Percentiles rank a stretch among this genome's conserved stretches.
These are phyloP conservation scores for Gypsophila paniculata DNA, from an alignment of 179 eudicot species.

Conservation along the genomic window DNA sequence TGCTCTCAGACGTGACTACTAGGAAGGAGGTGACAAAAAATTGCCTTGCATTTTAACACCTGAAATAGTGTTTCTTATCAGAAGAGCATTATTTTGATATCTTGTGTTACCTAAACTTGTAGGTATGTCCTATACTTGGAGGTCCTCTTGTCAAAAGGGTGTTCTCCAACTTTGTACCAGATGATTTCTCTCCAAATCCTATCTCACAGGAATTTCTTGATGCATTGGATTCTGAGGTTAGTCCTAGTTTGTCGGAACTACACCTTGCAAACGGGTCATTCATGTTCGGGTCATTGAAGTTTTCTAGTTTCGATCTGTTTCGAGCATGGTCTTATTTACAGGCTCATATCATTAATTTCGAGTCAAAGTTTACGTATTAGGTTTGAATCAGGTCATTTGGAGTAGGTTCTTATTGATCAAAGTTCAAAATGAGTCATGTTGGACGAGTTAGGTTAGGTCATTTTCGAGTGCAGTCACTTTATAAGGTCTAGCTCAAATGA, in stretches of 20 bases:
- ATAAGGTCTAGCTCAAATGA: neutral
- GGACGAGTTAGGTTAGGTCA: neutral
- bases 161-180: constrained; percentile 44
- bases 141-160: constrained; percentile 25
- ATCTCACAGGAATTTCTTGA: constrained; percentile 54
- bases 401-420: too few species aligned
- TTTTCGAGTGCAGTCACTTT: neutral
- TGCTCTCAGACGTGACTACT: constrained; percentile 63
- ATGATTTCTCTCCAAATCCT: constrained; percentile 79
- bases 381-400: too few species aligned
- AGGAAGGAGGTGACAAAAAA: constrained; percentile 61
- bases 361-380: too few species aligned
- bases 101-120: constrained; percentile 8
- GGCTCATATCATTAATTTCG: neutral
- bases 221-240: constrained; percentile 66
- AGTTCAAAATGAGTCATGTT: too few species aligned
- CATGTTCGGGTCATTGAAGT: neutral
- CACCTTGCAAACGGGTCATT: neutral
- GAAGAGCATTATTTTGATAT: neutral
- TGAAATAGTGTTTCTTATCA: neutral
- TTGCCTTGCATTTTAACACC: neutral
- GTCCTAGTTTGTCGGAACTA: constrained; percentile 25
- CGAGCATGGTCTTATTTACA: too few species aligned
- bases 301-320: neutral
- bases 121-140: constrained; percentile 69